Conservation (phyloP, 2,329 filamentous ascomycete genomes). For the Exophiala calicioides region DNA sequence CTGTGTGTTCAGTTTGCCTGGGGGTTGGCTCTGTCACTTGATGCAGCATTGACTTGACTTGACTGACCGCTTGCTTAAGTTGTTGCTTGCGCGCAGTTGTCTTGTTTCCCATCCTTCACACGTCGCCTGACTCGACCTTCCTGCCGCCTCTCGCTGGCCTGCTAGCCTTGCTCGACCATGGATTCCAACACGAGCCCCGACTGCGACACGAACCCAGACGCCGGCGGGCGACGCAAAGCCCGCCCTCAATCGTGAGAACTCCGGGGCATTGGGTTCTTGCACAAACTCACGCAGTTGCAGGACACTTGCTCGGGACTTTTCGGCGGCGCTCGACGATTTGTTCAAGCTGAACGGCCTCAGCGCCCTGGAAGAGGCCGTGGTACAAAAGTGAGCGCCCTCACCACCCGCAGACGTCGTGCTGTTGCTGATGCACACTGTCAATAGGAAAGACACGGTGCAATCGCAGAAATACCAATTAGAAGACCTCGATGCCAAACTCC, state of each 20-base stretch:
- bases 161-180: background rate
- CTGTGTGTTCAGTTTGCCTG: constrained; percentile 18
- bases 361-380: constrained; percentile 71
- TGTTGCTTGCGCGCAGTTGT: background rate
- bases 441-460: constrained; percentile 76
- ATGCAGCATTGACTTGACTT: constrained; percentile 12
- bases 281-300: constrained; percentile 48
- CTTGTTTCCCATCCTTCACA: background rate
- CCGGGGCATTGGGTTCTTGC: background rate
- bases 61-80: background rate
- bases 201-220: constrained; percentile 12
- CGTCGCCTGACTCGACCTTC: too few relatives aligned
- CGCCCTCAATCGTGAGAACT: constrained; percentile 79
- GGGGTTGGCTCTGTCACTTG: constrained; percentile 1
- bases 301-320: constrained; percentile 85
- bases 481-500: constrained; percentile 78
- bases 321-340: constrained; percentile 79
- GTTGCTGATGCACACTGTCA: background rate
- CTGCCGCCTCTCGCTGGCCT: background rate
- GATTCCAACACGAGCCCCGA: constrained; percentile 11
- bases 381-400: constrained; percentile 66
- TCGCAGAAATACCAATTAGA: constrained; percentile 78
- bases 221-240: constrained; percentile 48
- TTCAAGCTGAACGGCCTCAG: constrained; percentile 83
- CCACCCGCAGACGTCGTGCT: background rate